These are phyloP conservation scores for Fusarium proliferatum DNA, from an alignment of 2,329 filamentous ascomycete species.

Conservation along the genomic window DNA sequence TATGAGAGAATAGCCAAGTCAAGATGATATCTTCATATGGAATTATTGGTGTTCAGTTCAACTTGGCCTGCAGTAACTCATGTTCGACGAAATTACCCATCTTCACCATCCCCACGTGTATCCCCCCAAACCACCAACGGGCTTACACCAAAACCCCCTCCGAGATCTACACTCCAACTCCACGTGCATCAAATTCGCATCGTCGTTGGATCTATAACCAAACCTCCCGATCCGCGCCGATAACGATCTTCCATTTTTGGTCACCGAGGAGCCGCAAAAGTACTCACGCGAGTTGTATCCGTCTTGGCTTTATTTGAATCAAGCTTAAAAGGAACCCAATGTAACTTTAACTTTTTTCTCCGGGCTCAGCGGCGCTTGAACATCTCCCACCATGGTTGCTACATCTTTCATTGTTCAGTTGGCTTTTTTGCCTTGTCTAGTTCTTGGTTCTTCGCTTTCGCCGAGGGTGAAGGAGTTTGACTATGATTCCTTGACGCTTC, in stretches of 20 bases:
- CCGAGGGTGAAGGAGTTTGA: conserved; percentile 40
- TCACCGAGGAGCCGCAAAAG: conserved; percentile 30
- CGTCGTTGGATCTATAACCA: conserved; percentile 30
- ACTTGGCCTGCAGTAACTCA: conserved; percentile 1
- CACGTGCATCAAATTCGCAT: conserved; percentile 32
- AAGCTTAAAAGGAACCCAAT: conserved; percentile 33
- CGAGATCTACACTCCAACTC: conserved; percentile 16
- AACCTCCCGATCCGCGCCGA: background rate
- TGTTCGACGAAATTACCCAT: background rate
- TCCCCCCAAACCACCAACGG: background rate
- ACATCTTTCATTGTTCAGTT: conserved; percentile 27
- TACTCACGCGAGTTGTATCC: conserved; percentile 26
- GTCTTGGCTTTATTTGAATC: conserved; percentile 3
- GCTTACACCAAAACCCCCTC: background rate
- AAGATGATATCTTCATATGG: background rate
- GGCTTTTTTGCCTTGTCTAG: conserved; percentile 35
- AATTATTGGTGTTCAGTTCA: background rate
- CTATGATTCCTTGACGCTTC: conserved; percentile 44
- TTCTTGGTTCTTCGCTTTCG: conserved; percentile 21
- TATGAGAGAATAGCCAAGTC: background rate
- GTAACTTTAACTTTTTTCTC: background rate
- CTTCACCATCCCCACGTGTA: conserved; percentile 30
- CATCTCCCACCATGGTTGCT: conserved; percentile 28
- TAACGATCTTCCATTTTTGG: conserved; percentile 25
- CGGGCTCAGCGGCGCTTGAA: background rate